Conservation (phyloP, 2,329 filamentous ascomycete species). For the Dryadomyces quercus-mongolicae region DNA sequence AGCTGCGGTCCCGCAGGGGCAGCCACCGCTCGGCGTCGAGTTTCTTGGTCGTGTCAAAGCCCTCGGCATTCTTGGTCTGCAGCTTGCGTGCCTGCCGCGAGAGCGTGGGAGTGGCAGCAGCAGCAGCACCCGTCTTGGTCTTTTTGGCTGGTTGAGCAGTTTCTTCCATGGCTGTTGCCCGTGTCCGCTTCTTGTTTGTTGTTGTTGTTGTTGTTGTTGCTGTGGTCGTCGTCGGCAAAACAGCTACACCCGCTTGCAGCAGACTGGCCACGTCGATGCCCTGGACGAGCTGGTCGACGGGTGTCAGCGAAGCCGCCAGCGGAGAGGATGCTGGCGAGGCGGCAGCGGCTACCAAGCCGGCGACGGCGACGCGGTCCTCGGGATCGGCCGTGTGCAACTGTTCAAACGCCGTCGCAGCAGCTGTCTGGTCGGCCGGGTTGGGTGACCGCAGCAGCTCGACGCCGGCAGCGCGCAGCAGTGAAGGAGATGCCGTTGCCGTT, state of each 20-base stretch:
- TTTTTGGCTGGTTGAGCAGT: slow-evolving; percentile 6
- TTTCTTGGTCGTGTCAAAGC: slow-evolving; percentile 62
- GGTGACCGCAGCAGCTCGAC: slow-evolving; percentile 68
- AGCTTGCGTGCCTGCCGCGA: slow-evolving; percentile 28
- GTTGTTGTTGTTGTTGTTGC: slow-evolving; percentile 21
- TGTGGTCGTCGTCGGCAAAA: slow-evolving; percentile 29
- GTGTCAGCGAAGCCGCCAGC: slow-evolving; percentile 11
- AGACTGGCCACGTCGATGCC: slow-evolving; percentile 51
- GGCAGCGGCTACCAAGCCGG: slow-evolving; percentile 70
- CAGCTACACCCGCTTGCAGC: slow-evolving; percentile 52
- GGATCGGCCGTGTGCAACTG: slow-evolving; percentile 53
- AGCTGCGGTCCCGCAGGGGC: slow-evolving; percentile 76
- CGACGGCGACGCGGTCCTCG: slow-evolving; percentile 58
- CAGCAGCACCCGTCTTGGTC: slow-evolving; percentile 4
- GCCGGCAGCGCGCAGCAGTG: slow-evolving; percentile 72
- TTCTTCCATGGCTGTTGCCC: slow-evolving; percentile 4
- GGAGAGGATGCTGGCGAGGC: slow-evolving; percentile 47
- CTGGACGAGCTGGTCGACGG: slow-evolving; percentile 45
- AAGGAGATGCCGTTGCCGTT: slow-evolving; percentile 33
- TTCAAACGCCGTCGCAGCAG: slow-evolving; percentile 70
- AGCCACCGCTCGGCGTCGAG: slow-evolving; percentile 90
- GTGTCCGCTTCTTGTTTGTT: slow-evolving; percentile 12
- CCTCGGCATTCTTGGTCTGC: slow-evolving; percentile 14
- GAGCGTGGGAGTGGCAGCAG: slow-evolving; percentile 26
- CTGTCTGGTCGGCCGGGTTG: slow-evolving; percentile 51